Conservation (phyloP, 805 yeast genomes). For the Starmerella gropengiesseri region DNA sequence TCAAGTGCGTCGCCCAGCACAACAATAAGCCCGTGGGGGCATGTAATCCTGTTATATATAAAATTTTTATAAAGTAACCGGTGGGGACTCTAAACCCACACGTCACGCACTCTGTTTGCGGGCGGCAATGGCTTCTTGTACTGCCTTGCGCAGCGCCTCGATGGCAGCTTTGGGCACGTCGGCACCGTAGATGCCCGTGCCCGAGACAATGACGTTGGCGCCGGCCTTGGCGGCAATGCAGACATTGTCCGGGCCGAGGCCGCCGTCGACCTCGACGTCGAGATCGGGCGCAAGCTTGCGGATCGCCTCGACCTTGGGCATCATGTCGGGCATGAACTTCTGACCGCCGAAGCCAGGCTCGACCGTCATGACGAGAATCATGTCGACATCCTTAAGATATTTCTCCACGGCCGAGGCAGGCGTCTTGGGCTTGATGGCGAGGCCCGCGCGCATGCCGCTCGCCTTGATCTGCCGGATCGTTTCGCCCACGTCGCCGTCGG, state of each 20-base stretch:
- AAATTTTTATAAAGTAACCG: no score
- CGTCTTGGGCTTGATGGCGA: constrained; percentile 91
- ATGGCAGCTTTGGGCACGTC: constrained; percentile 69
- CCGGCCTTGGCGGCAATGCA: constrained; percentile 90
- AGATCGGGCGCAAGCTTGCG: constrained; percentile 64
- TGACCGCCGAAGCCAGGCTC: constrained; percentile 99
- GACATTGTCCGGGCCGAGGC: constrained; percentile 76
- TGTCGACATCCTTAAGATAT: constrained; percentile 66
- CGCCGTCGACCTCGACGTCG: constrained; percentile 95
- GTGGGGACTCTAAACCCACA: no score
- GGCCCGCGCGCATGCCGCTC: constrained; percentile 83
- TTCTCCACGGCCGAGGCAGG: constrained; percentile 72
- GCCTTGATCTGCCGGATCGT: constrained; percentile 65
- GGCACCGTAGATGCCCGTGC: constrained; percentile 86
- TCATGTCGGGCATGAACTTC: constrained; percentile 87
- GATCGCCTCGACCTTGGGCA: constrained; percentile 81
- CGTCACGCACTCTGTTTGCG: no score
- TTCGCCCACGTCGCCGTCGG: constrained; percentile 59
- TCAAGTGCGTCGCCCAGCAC: no score
- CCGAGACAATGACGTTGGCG: constrained; percentile 96
- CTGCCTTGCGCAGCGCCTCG: constrained; percentile 51
- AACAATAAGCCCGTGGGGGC: no score
- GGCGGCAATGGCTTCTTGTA: constrained; percentile 28
- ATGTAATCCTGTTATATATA: no score
- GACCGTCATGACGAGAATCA: constrained; percentile 97